Evolutionary conservation across 2,329 filamentous ascomycete genomes (phyloP).

Genomic region (Diplodia intermedia): DNA sequence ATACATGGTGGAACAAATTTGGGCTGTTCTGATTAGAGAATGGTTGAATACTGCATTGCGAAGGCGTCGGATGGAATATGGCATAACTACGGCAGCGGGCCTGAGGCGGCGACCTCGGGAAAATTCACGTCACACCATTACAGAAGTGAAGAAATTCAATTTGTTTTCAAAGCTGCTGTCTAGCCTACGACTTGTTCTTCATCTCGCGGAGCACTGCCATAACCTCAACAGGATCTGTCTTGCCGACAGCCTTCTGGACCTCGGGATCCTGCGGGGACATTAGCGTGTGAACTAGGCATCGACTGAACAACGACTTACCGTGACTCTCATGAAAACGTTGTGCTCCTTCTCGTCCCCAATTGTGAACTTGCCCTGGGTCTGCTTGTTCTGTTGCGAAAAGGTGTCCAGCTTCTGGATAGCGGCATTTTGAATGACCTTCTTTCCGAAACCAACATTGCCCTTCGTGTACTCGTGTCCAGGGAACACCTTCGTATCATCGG

Average conservation of each 20-base stretch:
- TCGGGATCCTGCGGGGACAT: constrained; percentile 69
- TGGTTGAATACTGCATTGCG: neutral
- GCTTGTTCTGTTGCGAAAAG: constrained; percentile 78
- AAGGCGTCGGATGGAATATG: neutral
- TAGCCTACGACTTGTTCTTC: constrained; percentile 68
- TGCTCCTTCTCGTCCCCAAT: constrained; percentile 97
- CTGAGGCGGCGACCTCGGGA: neutral
- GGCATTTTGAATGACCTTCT: constrained; percentile 76
- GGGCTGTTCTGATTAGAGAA: constrained; percentile 48
- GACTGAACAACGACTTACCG: neutral
- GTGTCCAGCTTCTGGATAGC: constrained; percentile 74
- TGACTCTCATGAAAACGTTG: constrained; percentile 94
- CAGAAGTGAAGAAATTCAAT: neutral
- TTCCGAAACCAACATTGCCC: constrained; percentile 86
- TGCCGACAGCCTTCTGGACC: constrained; percentile 83
- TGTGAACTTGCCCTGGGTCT: constrained; percentile 95
- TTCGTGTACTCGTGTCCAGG: constrained; percentile 99
- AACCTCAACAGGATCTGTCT: constrained; percentile 79
- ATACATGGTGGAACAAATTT: constrained; percentile 64
- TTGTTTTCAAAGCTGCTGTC: neutral
- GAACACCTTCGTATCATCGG: constrained; percentile 91
- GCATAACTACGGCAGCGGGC: neutral
- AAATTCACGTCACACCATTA: neutral
- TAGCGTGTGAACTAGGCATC: neutral
- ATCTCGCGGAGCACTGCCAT: constrained; percentile 87